phyloP scores from a whole-genome alignment of 345 rosid species.

The Bruguiera sexangula region DNA sequence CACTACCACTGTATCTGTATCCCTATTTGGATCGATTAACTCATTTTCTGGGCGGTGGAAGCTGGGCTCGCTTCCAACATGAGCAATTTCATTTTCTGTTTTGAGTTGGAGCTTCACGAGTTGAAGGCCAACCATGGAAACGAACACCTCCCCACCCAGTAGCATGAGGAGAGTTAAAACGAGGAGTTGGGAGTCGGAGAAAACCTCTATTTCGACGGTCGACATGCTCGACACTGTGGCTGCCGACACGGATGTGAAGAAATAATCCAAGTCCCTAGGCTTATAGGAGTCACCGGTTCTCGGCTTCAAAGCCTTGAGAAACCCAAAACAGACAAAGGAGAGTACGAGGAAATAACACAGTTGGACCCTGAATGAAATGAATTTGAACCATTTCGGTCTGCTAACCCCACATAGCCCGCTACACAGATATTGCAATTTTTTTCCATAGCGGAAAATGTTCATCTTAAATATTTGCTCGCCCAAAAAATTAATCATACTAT shows the following conservation, averaged over 20 bases:
- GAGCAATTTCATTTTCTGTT: too few species aligned
- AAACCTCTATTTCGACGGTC: constrained; percentile 70
- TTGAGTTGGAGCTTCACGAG: neutral
- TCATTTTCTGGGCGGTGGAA: too few species aligned
- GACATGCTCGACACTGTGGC: constrained; percentile 69
- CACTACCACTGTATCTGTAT: too few species aligned
- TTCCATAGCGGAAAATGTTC: too few species aligned
- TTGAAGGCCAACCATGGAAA: constrained; percentile 44
- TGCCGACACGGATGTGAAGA: constrained; percentile 75
- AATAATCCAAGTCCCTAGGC: constrained; percentile 46
- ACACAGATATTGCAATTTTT: too few species aligned
- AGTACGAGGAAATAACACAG: constrained; percentile 44
- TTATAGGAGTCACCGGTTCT: constrained; percentile 18
- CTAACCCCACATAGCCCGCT: too few species aligned
- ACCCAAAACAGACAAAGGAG: constrained; percentile 2
- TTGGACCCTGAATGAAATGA: constrained; percentile 34
- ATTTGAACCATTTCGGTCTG: neutral
- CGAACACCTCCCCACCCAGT: constrained; percentile 59
- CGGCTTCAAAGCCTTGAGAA: constrained; percentile 34
- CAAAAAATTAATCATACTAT: too few species aligned
- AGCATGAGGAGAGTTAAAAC: constrained; percentile 55
- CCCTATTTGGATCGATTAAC: too few species aligned
- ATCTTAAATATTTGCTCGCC: too few species aligned
- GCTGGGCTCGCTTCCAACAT: too few species aligned
- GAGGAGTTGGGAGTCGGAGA: constrained; percentile 59